Evolutionary conservation across 1,284 basidiomycete species (phyloP), one percentile per base, ranked within the genome.

Genomic region (Taiwanofungus camphoratus): DNA sequence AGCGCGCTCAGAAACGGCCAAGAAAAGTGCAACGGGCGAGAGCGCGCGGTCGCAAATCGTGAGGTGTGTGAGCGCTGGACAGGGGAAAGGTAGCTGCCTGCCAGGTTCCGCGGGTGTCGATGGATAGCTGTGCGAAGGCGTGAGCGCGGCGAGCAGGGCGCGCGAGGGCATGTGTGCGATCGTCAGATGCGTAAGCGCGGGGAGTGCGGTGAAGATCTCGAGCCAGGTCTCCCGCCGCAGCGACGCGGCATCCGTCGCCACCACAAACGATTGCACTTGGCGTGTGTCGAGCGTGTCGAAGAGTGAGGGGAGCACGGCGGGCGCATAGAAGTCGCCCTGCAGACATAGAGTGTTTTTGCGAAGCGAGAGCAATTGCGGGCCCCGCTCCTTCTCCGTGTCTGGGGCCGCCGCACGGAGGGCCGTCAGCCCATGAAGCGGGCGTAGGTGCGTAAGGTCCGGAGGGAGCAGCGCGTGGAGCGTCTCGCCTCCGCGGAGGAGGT

Each of bases 311-410:
- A 51, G 32, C 24, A 44, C 30, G 1, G 39, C 43, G 12, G 38
- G 30, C 18, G 37, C 40, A 11, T 38, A 31, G 47, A 48, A 49
- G 34, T 46, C 36, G 15, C 48, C 43, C 34, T 48, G 37, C 8
- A 52, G 31, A 13, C 49, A 43, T n/a, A 54, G 39, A 6, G 41
- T 40, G 13, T 46, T 48, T 20, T 52, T 40, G n/a, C 39, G 37
- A 2, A 46, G 44, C 11, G 50, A 46, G 24, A 54, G 24, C 15
- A 51, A 44, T 24, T 52, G 50, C 37, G 22, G n/a, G 23, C 41
- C n/a, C 19, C 23, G n/a, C 21, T 8, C 29, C 36, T 13, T 38
- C 27, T 21, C 11, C 8, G 49, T 42, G 23, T 42, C 42, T 22
- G 45, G 41, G 11, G 42, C 21, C 4, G 24, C 30, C 23, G 50